Conservation (phyloP, 352 stramenopile genomes). For the Pythium oligandrum region DNA sequence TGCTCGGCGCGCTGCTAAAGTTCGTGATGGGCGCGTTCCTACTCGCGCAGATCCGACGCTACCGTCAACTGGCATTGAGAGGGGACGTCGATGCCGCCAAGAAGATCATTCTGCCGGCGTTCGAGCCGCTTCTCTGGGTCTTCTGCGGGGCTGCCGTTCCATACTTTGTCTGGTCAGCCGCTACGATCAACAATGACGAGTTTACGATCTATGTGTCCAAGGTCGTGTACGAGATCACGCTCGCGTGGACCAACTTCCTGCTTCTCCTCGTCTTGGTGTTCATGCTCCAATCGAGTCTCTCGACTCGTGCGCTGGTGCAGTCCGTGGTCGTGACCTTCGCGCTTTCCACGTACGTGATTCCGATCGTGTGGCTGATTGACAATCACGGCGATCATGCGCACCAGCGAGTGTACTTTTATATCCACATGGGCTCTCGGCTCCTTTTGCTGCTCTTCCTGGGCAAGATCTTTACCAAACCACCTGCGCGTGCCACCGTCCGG, state of each 20-base stretch:
- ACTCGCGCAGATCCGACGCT: slow-evolving; percentile 50
- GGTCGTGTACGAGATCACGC: slow-evolving; percentile 33
- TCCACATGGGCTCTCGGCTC: slow-evolving; percentile 21
- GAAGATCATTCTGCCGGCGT: slow-evolving; percentile 64
- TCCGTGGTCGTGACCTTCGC: slow-evolving; percentile 37
- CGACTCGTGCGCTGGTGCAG: slow-evolving; percentile 35
- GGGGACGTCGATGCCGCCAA: slow-evolving; percentile 47
- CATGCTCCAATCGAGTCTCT: slow-evolving; percentile 57
- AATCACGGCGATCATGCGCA: slow-evolving; percentile 1
- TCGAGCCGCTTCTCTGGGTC: slow-evolving; percentile 62
- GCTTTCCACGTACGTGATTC: slow-evolving; percentile 51
- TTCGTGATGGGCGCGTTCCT: slow-evolving; percentile 14
- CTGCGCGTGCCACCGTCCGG: slow-evolving; percentile 35
- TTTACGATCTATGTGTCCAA: slow-evolving; percentile 21
- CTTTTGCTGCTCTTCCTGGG: slow-evolving; percentile 35
- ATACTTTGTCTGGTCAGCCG: slow-evolving; percentile 24
- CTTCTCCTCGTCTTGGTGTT: slow-evolving; percentile 60
- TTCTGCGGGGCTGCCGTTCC: slow-evolving; percentile 15
- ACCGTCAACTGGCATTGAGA: slow-evolving; percentile 40
- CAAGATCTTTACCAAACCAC: slow-evolving; percentile 37
- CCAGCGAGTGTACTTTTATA: slow-evolving; percentile 27
- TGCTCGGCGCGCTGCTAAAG: slow-evolving; percentile 8
- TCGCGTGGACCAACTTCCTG: slow-evolving; percentile 52
- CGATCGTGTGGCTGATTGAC: slow-evolving; percentile 34
- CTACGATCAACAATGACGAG: slow-evolving; percentile 19